Percentiles rank a stretch among this genome's conserved stretches.
Conservation (phyloP, 225 moss, liverwort and hornwort genomes). For the Physcomitrellopsis africana region DNA sequence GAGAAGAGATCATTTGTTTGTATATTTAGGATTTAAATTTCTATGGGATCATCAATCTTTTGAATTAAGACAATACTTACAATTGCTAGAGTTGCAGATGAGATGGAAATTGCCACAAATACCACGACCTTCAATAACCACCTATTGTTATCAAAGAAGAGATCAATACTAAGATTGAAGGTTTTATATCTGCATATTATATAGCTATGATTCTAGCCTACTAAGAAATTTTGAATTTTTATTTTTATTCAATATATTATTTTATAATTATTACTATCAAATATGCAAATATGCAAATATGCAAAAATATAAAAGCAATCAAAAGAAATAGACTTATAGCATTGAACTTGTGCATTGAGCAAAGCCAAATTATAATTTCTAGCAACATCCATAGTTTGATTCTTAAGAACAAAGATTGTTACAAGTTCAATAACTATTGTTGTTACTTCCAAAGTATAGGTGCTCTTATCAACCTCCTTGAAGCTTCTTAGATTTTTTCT, state of each 20-base stretch:
- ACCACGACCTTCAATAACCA: conserved; percentile 67
- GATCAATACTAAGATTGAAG: no score
- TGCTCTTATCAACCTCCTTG: conserved; percentile 67
- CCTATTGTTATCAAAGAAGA: conserved; percentile 76
- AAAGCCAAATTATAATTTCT: conserved; percentile 75
- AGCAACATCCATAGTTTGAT: conserved; percentile 57
- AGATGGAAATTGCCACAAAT: conserved; percentile 70
- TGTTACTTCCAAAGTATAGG: conserved; percentile 64
- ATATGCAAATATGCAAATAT: background rate
- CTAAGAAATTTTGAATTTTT: background rate
- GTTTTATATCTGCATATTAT: conserved; percentile 55
- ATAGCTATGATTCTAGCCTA: background rate
- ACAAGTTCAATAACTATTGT: conserved; percentile 51
- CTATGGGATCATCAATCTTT: conserved; percentile 72
- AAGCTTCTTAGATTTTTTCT: conserved; percentile 77
- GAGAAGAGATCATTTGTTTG: no score
- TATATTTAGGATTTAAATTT: conserved; percentile 44
- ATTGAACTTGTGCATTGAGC: conserved; percentile 64
- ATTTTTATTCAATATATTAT: background rate
- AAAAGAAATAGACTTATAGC: conserved; percentile 58
- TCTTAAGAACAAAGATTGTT: conserved; percentile 57
- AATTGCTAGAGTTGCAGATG: conserved; percentile 74
- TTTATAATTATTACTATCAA: conserved; percentile 8
- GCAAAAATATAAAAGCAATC: background rate
- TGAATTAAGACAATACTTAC: conserved; percentile 63